Conservation (phyloP, 306 rosid genomes). For the Fagus sylvatica region DNA sequence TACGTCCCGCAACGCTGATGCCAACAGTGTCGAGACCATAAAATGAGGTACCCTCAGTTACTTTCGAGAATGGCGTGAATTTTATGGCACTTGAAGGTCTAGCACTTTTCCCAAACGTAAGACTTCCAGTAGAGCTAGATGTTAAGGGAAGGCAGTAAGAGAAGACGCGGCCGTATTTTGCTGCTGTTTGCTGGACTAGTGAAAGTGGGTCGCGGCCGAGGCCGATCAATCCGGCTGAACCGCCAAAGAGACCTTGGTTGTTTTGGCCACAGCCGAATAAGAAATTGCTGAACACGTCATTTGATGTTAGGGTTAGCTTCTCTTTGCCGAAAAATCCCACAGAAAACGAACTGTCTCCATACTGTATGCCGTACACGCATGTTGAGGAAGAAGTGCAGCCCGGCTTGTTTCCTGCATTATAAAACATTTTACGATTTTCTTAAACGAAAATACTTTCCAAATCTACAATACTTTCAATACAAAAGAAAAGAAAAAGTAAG, state of each 20-base stretch:
- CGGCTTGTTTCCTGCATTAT: conserved; percentile 38
- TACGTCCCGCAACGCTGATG: conserved; percentile 40
- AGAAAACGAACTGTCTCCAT: conserved; percentile 65
- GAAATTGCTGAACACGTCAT: conserved; percentile 31
- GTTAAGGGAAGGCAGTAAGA: conserved; percentile 76
- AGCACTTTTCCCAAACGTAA: conserved; percentile 40
- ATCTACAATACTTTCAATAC: too few relatives aligned
- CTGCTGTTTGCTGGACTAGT: conserved; percentile 59
- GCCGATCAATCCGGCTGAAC: conserved; percentile 70
- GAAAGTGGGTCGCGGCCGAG: conserved; percentile 71
- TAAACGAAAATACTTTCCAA: too few relatives aligned
- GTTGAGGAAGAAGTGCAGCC: conserved; percentile 39
- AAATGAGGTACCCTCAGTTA: conserved; percentile 25
- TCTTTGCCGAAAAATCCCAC: conserved; percentile 56
- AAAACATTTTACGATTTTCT: too few relatives aligned
- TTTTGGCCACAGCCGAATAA: conserved; percentile 79
- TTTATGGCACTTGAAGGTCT: conserved; percentile 8
- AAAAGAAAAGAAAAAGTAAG: too few relatives aligned
- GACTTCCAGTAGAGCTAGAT: conserved; percentile 51
- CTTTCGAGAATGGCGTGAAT: conserved; percentile 50
- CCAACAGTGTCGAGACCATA: conserved; percentile 51
- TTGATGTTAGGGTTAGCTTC: conserved; percentile 31
- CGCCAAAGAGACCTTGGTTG: conserved; percentile 57
- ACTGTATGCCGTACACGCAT: conserved; percentile 50
- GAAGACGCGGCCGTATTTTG: conserved; percentile 47